Percentiles rank a stretch among this genome's conserved stretches.
Conservation (phyloP, 192 early-diverging fungal genomes). For the Gamsiella multidivaricata region DNA sequence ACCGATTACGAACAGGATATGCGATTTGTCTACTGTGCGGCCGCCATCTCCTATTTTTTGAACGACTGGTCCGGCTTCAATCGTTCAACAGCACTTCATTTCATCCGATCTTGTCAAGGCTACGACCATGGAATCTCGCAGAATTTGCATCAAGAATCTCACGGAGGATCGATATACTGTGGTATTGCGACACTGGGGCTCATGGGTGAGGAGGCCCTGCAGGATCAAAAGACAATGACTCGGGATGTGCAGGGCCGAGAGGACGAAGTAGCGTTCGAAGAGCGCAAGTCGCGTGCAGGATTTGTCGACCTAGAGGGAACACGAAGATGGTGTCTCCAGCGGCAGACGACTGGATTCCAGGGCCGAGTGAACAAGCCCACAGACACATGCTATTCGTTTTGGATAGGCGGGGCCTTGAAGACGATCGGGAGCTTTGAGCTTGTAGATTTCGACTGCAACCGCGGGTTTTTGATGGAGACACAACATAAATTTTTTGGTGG, state of each 20-base stretch:
- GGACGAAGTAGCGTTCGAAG: constrained; percentile 19
- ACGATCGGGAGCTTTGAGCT: constrained; percentile 71
- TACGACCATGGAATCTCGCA: constrained; percentile 87
- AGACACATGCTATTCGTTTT: constrained; percentile 98
- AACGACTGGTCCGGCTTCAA: constrained; percentile 94
- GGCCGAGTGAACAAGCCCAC: constrained; percentile 87
- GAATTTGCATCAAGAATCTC: constrained; percentile 82
- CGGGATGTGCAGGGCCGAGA: constrained; percentile 45
- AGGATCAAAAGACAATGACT: constrained; percentile 27
- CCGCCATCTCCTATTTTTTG: constrained; percentile 81
- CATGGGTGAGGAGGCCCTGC: constrained; percentile 58
- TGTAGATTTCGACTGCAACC: constrained; percentile 65
- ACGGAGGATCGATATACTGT: constrained; percentile 93
- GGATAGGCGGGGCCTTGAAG: constrained; percentile 89
- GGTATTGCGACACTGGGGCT: constrained; percentile 85
- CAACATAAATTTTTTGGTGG: constrained; percentile 67
- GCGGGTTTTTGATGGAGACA: constrained; percentile 70
- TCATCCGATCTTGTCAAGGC: constrained; percentile 68
- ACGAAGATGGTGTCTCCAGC: constrained; percentile 79
- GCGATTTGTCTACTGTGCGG: constrained; percentile 93
- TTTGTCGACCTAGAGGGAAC: constrained; percentile 63
- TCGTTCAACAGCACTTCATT: constrained; percentile 62
- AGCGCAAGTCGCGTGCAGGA: constrained; percentile 59
- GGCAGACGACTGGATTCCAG: constrained; percentile 90
- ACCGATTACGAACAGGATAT: constrained; percentile 78